Conservation (phyloP, 345 rosid species). For the Eucalyptus rudis region DNA sequence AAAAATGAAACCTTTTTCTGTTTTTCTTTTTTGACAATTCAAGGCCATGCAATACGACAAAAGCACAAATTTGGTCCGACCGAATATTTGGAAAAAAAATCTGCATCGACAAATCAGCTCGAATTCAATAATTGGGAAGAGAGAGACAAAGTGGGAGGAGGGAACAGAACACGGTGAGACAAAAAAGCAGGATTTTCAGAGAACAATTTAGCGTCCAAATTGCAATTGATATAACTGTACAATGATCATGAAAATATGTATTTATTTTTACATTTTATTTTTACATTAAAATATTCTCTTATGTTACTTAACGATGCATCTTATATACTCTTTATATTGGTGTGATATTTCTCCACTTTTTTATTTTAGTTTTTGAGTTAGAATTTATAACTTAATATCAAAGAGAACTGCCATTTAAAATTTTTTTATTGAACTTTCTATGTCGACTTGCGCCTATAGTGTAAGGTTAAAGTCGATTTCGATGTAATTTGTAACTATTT, state of each 20-base stretch:
- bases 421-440: background rate
- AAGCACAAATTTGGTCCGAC: background rate
- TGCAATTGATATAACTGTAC: background rate
- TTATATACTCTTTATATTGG: background rate
- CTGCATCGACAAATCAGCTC: background rate
- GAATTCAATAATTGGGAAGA: background rate
- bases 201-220: background rate
- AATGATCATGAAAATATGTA: background rate
- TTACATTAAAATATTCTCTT: background rate
- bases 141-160: background rate
- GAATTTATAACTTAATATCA: background rate
- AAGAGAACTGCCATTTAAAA: background rate
- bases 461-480: background rate
- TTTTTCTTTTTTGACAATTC: background rate
- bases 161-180: background rate
- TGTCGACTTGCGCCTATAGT: background rate
- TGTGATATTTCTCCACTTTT: background rate
- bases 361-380: background rate
- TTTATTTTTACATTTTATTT: background rate
- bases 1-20: background rate
- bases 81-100: background rate
- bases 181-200: background rate
- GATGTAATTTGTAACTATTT: background rate
- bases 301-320: background rate
- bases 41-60: background rate